These are phyloP conservation scores for Ascochyta viciae-villosae DNA, from an alignment of 2,329 filamentous ascomycete species.

Conservation along the genomic window DNA sequence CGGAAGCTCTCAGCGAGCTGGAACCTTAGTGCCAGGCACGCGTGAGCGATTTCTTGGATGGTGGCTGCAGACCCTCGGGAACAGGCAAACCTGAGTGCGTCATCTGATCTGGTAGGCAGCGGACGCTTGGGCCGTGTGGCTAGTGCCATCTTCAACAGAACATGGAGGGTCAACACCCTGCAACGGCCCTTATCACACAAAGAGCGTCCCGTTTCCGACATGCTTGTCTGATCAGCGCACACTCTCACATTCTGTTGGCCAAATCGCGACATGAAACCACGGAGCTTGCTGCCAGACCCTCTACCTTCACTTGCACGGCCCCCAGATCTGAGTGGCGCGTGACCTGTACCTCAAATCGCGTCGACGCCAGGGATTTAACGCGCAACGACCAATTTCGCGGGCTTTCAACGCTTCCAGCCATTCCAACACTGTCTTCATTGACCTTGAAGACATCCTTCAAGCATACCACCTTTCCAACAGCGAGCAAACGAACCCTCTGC, in stretches of 20 bases:
- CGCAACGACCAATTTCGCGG: not conserved
- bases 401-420: not conserved
- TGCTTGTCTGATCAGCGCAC: conserved; percentile 13
- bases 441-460: not conserved
- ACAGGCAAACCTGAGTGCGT: conserved; percentile 18
- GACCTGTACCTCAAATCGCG: conserved; percentile 18
- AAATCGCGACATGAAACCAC: conserved; percentile 25
- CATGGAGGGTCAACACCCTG: conserved; percentile 4
- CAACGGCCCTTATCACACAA: conserved; percentile 4
- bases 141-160: conserved; percentile 18
- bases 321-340: conserved; percentile 27
- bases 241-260: conserved; percentile 22
- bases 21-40: not conserved
- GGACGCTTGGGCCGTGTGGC: conserved; percentile 12
- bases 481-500: conserved; percentile 20
- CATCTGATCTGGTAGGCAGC: conserved; percentile 31
- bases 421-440: not conserved
- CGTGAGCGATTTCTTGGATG: not conserved
- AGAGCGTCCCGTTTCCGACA: conserved; percentile 1
- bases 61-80: not conserved
- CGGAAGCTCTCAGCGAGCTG: not conserved
- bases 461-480: not conserved
- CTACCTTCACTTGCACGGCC: conserved; percentile 32
- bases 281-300: conserved; percentile 5
- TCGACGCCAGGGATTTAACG: conserved; percentile 4